Evolutionary conservation across 768 basidiomycete genomes (phyloP).

Genomic region (Trametes villosa): DNA sequence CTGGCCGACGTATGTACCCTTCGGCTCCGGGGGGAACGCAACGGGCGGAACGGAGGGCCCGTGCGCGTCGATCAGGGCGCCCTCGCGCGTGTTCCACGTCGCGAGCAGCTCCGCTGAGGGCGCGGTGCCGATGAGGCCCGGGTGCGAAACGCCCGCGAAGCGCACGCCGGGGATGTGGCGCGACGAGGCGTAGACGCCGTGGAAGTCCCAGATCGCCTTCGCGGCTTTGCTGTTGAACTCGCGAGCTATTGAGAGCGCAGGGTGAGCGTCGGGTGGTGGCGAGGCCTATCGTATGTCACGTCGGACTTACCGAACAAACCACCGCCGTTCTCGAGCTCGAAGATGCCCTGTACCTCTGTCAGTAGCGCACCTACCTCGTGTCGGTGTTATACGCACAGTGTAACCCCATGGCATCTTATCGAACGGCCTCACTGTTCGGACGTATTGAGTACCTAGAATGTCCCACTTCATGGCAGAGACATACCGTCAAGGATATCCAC

Average conservation of each 20-base stretch:
- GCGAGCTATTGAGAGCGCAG: slow-evolving; percentile 42
- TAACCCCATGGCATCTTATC: slow-evolving; percentile 86
- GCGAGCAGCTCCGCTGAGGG: slow-evolving; percentile 74
- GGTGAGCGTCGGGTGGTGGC: not conserved
- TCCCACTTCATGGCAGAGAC: not conserved
- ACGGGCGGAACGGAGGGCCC: slow-evolving; percentile 60
- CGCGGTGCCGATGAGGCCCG: slow-evolving; percentile 77
- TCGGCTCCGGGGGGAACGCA: slow-evolving; percentile 62
- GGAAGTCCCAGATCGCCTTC: slow-evolving; percentile 84
- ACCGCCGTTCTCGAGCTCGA: slow-evolving; percentile 74
- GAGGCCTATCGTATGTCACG: not conserved
- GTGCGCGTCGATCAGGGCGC: slow-evolving; percentile 60
- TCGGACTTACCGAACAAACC: slow-evolving; percentile 60
- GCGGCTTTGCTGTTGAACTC: slow-evolving; percentile 73
- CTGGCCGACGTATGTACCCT: slow-evolving; percentile 72
- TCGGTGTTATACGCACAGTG: slow-evolving; percentile 47
- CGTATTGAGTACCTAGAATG: not conserved
- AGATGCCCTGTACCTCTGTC: slow-evolving; percentile 57
- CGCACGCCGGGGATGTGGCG: slow-evolving; percentile 80
- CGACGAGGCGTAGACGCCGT: slow-evolving; percentile 73
- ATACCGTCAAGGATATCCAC: slow-evolving; percentile 80
- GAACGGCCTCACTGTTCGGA: slow-evolving; percentile 58
- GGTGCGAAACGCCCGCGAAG: slow-evolving; percentile 79
- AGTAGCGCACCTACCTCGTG: not conserved
- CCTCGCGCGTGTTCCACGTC: slow-evolving; percentile 77